phyloP scores from a whole-genome alignment of 2,329 filamentous ascomycete species.

The Sporothrix sp. region DNA sequence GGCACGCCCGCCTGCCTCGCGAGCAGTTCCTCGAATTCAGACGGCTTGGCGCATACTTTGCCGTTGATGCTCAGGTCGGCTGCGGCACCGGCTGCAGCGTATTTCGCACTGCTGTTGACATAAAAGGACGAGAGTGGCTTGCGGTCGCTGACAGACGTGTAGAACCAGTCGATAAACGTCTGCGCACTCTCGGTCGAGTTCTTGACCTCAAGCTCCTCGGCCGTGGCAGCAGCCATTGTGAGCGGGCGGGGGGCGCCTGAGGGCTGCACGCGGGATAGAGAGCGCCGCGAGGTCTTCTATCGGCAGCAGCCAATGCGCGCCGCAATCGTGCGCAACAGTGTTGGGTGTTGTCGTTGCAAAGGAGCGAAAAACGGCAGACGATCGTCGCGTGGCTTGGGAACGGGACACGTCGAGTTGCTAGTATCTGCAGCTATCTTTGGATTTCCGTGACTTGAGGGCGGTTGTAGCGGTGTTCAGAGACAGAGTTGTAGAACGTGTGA shows the following conservation, averaged over 20 bases:
- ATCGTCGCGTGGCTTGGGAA: too few species aligned
- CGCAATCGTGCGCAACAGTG: too few species aligned
- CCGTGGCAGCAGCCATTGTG: slow-evolving; percentile 12
- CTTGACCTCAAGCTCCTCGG: slow-evolving; percentile 34
- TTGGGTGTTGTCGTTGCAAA: too few species aligned
- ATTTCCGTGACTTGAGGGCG: too few species aligned
- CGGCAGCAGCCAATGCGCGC: too few species aligned
- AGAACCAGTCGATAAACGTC: slow-evolving; percentile 64
- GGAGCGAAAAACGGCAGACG: too few species aligned
- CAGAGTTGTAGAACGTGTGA: too few species aligned
- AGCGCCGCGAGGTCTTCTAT: too few species aligned
- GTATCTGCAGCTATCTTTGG: too few species aligned
- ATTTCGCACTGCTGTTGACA: slow-evolving; percentile 45
- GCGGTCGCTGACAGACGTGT: slow-evolving; percentile 58
- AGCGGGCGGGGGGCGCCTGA: not conserved
- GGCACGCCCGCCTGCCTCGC: slow-evolving; percentile 45
- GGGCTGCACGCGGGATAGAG: not conserved
- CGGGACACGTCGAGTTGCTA: too few species aligned
- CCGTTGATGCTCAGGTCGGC: slow-evolving; percentile 76
- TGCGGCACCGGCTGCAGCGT: slow-evolving; percentile 38
- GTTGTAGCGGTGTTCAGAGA: too few species aligned
- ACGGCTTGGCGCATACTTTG: slow-evolving; percentile 50
- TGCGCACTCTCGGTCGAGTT: slow-evolving; percentile 49
- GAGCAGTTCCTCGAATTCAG: slow-evolving; percentile 59
- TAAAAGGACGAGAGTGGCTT: slow-evolving; percentile 59